A percentile compares a stretch with the other conserved stretches of the same genome.
Conservation (phyloP, 768 basidiomycete genomes). For the Leccinum fibrillosum region DNA sequence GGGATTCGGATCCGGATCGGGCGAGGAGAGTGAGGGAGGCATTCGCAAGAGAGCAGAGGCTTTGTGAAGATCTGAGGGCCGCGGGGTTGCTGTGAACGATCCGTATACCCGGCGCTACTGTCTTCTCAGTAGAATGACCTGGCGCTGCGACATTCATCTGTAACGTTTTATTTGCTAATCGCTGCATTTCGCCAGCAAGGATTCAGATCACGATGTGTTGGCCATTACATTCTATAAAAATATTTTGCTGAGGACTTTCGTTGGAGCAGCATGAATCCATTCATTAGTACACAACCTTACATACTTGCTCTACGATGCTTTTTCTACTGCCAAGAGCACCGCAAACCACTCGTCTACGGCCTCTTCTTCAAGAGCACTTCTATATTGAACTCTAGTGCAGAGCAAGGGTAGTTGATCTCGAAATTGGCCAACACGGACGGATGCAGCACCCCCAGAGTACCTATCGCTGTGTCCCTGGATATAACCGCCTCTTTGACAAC, state of each 20-base stretch:
- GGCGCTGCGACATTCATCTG: not conserved
- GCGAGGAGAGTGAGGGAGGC: constrained; percentile 44
- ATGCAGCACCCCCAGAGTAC: constrained; percentile 90
- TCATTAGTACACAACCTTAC: constrained; percentile 5
- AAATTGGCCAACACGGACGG: constrained; percentile 90
- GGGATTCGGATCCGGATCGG: constrained; percentile 42
- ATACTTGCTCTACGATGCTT: not conserved
- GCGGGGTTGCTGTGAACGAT: constrained; percentile 57
- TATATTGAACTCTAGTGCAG: constrained; percentile 88
- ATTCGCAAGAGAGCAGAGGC: constrained; percentile 50
- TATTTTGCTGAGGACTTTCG: not conserved
- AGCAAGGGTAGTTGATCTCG: constrained; percentile 93
- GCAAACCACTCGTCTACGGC: constrained; percentile 19
- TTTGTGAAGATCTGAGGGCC: constrained; percentile 57
- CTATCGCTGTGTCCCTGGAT: constrained; percentile 67
- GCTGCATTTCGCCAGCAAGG: not conserved
- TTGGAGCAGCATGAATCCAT: not conserved
- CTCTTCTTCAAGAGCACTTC: constrained; percentile 84
- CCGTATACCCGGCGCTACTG: constrained; percentile 1
- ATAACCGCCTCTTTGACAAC: constrained; percentile 43
- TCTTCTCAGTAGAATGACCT: constrained; percentile 2
- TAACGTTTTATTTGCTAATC: constrained; percentile 25
- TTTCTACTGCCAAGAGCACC: not conserved
- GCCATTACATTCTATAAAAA: constrained; percentile 10
- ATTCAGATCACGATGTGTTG: constrained; percentile 5